These are phyloP conservation scores for Corylus heterophylla DNA, from an alignment of 306 rosid genomes.

Conservation along the genomic window DNA sequence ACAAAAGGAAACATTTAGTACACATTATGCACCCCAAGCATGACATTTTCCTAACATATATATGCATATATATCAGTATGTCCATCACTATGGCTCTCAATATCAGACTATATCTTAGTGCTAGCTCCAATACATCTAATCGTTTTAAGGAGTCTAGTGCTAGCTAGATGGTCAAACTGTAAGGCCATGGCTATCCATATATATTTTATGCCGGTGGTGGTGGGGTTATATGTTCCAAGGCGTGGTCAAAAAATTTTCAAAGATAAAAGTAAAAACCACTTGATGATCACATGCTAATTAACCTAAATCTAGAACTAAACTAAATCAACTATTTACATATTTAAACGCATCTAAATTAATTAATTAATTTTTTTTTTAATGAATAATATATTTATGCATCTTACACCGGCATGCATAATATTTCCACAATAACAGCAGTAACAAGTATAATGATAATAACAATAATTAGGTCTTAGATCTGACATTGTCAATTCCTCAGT, in stretches of 20 bases:
- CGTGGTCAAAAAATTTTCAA: not conserved
- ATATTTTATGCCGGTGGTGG: conserved; percentile 5
- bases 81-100: not conserved
- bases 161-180: not conserved
- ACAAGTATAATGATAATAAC: not conserved
- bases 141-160: not conserved
- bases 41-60: conserved; percentile 10
- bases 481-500: not conserved
- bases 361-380: not conserved
- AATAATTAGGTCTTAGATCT: not conserved
- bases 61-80: not conserved
- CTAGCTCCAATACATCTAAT: not conserved
- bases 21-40: conserved; percentile 10
- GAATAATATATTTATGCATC: not conserved
- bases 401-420: not conserved
- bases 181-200: not conserved
- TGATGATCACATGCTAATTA: not conserved
- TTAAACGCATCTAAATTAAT: not conserved
- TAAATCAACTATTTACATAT: not conserved
- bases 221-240: conserved; percentile 3
- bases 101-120: too few relatives aligned
- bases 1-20: conserved; percentile 7
- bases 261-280: not conserved
- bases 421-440: not conserved
- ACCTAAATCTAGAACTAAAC: not conserved